A percentile compares a stretch with the other conserved stretches of the same genome.
Evolutionary conservation across 2,329 filamentous ascomycete genomes (phyloP).

Genomic region (Pyrenophora teres): DNA sequence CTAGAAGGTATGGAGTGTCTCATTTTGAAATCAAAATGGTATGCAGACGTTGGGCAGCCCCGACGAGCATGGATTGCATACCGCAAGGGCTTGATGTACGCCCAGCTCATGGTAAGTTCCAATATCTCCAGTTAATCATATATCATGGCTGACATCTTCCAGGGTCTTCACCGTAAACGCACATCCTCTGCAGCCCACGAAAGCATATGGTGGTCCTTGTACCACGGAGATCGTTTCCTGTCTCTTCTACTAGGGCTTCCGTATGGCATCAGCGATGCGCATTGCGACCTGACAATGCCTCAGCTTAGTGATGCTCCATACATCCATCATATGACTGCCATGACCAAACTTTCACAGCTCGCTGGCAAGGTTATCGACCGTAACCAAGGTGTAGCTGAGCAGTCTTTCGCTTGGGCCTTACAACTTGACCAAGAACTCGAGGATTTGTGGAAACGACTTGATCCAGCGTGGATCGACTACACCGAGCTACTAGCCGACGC

Average conservation of each 20-base stretch:
- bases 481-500: slow-evolving; percentile 33
- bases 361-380: slow-evolving; percentile 52
- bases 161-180: slow-evolving; percentile 49
- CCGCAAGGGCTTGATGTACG: slow-evolving; percentile 58
- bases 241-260: slow-evolving; percentile 61
- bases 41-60: slow-evolving; percentile 61
- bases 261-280: slow-evolving; percentile 48
- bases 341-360: slow-evolving; percentile 46
- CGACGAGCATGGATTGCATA: slow-evolving; percentile 59
- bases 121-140: not conserved
- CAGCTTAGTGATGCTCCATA: slow-evolving; percentile 31
- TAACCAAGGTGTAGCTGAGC: slow-evolving; percentile 45
- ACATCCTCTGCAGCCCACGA: slow-evolving; percentile 41
- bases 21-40: slow-evolving; percentile 57
- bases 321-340: slow-evolving; percentile 38
- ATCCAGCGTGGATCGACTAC: slow-evolving; percentile 48
- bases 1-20: slow-evolving; percentile 60
- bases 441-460: slow-evolving; percentile 44
- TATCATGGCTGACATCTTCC: slow-evolving; percentile 15
- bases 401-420: slow-evolving; percentile 47
- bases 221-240: slow-evolving; percentile 56
- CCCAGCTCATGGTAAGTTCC: slow-evolving; percentile 56
- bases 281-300: slow-evolving; percentile 44
- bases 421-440: slow-evolving; percentile 53
- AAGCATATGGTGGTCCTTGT: slow-evolving; percentile 49